Conservation (phyloP, 1,139 yeast species). For the Geotrichum fermentans region DNA sequence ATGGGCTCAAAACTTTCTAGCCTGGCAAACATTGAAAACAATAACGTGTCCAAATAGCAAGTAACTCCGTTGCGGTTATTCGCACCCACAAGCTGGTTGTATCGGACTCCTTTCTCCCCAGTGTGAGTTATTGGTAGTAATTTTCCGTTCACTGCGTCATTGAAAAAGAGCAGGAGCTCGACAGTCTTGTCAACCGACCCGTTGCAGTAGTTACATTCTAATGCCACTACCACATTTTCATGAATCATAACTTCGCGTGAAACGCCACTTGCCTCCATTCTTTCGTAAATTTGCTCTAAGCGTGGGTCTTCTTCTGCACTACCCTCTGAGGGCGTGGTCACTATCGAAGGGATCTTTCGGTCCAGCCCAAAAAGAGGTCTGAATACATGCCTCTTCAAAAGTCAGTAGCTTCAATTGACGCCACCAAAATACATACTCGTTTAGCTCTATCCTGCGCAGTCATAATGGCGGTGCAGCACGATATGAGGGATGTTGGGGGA, state of each 20-base stretch:
- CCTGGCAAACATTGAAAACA: conserved; percentile 70
- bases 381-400: background rate
- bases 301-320: background rate
- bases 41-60: conserved; percentile 67
- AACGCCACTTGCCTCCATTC: background rate
- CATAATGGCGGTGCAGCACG: background rate
- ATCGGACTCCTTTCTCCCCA: conserved; percentile 8
- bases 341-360: background rate
- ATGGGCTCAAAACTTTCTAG: conserved; percentile 66
- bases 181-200: conserved; percentile 35
- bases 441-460: background rate
- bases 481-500: background rate
- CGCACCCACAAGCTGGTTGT: conserved; percentile 49
- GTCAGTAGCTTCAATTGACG: background rate
- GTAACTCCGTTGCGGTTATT: conserved; percentile 70
- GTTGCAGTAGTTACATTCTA: conserved; percentile 34
- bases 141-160: conserved; percentile 35
- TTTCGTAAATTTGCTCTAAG: background rate
- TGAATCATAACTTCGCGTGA: conserved; percentile 9
- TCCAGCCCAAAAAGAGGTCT: conserved; percentile 5
- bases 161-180: conserved; percentile 33
- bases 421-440: background rate
- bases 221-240: conserved; percentile 25
- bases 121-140: conserved; percentile 29
- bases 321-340: background rate